These are phyloP conservation scores for Mayamaea pseudoterrestris DNA, from an alignment of 108 stramenopile genomes.

Conservation along the genomic window DNA sequence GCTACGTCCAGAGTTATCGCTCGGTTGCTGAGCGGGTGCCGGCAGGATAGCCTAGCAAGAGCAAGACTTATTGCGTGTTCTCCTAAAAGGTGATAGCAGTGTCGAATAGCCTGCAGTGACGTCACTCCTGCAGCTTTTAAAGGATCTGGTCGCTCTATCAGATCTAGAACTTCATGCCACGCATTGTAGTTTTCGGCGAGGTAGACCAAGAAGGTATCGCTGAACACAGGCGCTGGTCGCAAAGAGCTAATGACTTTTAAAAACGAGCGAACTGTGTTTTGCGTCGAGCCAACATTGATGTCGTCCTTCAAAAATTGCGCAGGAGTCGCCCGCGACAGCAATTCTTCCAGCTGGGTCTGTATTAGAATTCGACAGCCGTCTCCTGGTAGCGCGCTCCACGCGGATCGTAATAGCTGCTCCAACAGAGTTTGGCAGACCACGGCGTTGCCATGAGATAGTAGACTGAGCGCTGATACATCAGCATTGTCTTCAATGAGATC, in stretches of 20 bases:
- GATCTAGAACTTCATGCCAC: slow-evolving; percentile 50
- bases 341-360: slow-evolving; percentile 33
- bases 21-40: slow-evolving; percentile 25
- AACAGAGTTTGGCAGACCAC: slow-evolving; percentile 36
- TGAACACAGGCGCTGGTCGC: slow-evolving; percentile 42
- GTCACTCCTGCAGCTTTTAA: slow-evolving; percentile 15
- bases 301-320: slow-evolving; percentile 41
- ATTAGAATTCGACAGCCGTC: slow-evolving; percentile 31
- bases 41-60: slow-evolving; percentile 33
- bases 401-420: slow-evolving; percentile 29
- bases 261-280: slow-evolving; percentile 39
- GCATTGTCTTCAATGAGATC: background rate
- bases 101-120: slow-evolving; percentile 30
- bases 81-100: slow-evolving; percentile 40
- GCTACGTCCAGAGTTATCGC: slow-evolving; percentile 63
- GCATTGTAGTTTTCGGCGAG: slow-evolving; percentile 55
- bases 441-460: slow-evolving; percentile 38
- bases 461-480: slow-evolving; percentile 15
- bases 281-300: background rate
- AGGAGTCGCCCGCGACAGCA: slow-evolving; percentile 59
- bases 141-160: slow-evolving; percentile 39
- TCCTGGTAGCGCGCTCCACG: slow-evolving; percentile 34
- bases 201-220: slow-evolving; percentile 34
- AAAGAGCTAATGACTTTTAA: slow-evolving; percentile 31
- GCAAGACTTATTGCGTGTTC: slow-evolving; percentile 37